Percentiles rank a stretch among this genome's conserved stretches.
Evolutionary conservation across 306 rosid genomes (phyloP).

Genomic region (Cucurbita moschata): DNA sequence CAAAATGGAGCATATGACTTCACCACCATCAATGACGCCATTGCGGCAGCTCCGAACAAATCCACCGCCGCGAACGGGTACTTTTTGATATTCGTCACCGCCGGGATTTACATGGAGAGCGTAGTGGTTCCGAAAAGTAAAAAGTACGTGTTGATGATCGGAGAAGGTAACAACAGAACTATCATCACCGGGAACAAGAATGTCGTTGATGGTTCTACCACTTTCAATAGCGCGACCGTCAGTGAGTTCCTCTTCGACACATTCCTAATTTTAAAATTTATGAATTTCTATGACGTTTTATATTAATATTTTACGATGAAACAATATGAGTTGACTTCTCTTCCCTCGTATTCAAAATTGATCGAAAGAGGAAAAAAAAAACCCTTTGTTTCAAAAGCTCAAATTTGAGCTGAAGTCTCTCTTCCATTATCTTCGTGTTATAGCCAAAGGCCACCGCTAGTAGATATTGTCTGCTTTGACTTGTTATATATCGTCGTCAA

Average conservation of each 20-base stretch:
- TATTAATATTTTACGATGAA: too few species aligned
- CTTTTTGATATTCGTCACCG: slow-evolving; percentile 60
- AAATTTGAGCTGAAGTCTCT: too few species aligned
- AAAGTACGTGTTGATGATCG: slow-evolving; percentile 53
- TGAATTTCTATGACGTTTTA: too few species aligned
- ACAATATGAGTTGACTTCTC: too few species aligned
- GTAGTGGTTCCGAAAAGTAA: slow-evolving; percentile 49
- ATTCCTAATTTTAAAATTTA: neutral
- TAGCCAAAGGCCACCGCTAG: too few species aligned
- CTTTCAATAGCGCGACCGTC: slow-evolving; percentile 74
- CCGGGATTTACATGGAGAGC: slow-evolving; percentile 32
- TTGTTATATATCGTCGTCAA: too few species aligned
- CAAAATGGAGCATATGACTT: slow-evolving; percentile 60
- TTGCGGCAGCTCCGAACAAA: slow-evolving; percentile 66
- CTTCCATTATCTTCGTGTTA: too few species aligned
- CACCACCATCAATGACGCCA: slow-evolving; percentile 59
- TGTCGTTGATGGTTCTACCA: slow-evolving; percentile 65
- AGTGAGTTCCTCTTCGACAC: slow-evolving; percentile 26
- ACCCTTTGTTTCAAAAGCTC: too few species aligned
- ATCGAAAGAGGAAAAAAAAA: too few species aligned
- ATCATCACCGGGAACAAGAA: slow-evolving; percentile 65
- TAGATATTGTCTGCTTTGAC: too few species aligned
- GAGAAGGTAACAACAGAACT: slow-evolving; percentile 73
- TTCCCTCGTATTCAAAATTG: too few species aligned
- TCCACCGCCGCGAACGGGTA: slow-evolving; percentile 30